Percentiles rank a stretch among this genome's conserved stretches.
Conservation (phyloP, 768 basidiomycete genomes). For the Crepidotus variabilis region DNA sequence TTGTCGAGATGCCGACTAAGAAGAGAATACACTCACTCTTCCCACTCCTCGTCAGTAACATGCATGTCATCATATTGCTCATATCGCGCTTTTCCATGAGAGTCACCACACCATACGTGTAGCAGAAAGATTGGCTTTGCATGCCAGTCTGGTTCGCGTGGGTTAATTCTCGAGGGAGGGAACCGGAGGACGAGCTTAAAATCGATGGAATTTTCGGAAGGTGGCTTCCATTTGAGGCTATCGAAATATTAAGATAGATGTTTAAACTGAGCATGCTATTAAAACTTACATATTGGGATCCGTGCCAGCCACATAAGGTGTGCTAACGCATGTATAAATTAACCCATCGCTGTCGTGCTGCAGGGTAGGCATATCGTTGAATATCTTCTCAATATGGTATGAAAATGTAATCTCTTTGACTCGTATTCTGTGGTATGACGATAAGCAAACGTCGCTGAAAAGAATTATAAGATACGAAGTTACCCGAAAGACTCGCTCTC, state of each 20-base stretch:
- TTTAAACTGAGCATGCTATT: neutral
- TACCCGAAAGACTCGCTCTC: slow-evolving; percentile 79
- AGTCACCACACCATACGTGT: slow-evolving; percentile 77
- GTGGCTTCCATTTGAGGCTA: slow-evolving; percentile 98
- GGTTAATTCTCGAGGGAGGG: slow-evolving; percentile 55
- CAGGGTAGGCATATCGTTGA: slow-evolving; percentile 78
- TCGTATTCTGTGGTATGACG: slow-evolving; percentile 52
- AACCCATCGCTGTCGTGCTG: slow-evolving; percentile 95
- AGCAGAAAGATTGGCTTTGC: slow-evolving; percentile 87
- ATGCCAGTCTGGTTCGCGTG: slow-evolving; percentile 67
- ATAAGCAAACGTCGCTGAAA: slow-evolving; percentile 1
- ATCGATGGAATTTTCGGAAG: slow-evolving; percentile 96
- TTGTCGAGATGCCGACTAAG: neutral
- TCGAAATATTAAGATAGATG: neutral
- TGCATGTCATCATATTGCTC: slow-evolving; percentile 84
- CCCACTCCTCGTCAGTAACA: slow-evolving; percentile 91
- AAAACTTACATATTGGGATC: slow-evolving; percentile 78
- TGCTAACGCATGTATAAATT: slow-evolving; percentile 90
- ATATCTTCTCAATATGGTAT: slow-evolving; percentile 85
- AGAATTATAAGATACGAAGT: slow-evolving; percentile 9
- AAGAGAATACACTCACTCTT: slow-evolving; percentile 52
- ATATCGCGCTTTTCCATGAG: slow-evolving; percentile 52
- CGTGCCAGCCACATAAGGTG: slow-evolving; percentile 81
- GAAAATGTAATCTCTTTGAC: slow-evolving; percentile 87
- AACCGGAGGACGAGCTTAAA: slow-evolving; percentile 96